Evolutionary conservation across 23 red algal genomes (phyloP).

Genomic region (Gracilaria domingensis): DNA sequence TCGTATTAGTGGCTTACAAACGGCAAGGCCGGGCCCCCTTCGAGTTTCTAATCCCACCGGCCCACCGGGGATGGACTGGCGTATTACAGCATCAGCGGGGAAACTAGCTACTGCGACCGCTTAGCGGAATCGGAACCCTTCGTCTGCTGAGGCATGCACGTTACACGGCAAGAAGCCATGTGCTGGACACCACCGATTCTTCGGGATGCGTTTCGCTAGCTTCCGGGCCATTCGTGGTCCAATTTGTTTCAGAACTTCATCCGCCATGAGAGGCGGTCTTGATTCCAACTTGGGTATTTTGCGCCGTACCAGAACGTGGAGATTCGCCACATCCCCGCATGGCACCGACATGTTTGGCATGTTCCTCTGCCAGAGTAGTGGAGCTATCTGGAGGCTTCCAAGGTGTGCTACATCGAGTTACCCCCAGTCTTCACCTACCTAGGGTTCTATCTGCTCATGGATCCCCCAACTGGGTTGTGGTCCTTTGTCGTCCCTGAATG

Average conservation of each 20-base stretch:
- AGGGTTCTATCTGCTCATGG: neutral
- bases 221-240: neutral
- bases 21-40: too few species aligned
- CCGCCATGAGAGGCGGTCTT: too few species aligned
- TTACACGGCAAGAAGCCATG: neutral
- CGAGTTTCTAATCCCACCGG: neutral
- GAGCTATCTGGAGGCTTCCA: neutral
- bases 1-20: too few species aligned
- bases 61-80: neutral
- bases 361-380: conserved; percentile 1
- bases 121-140: neutral
- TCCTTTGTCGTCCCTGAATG: neutral
- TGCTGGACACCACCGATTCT: neutral
- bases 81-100: neutral
- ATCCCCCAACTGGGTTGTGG: neutral
- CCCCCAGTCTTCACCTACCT: neutral
- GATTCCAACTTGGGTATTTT: neutral
- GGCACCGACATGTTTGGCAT: neutral
- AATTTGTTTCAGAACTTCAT: too few species aligned
- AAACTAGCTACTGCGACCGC: neutral
- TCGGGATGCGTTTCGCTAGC: neutral
- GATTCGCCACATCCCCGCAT: neutral
- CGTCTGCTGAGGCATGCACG: neutral
- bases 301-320: conserved; percentile 20
- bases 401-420: neutral